phyloP scores from a whole-genome alignment of 208 protist species.

The Herpetomonas samuelpessoai region DNA sequence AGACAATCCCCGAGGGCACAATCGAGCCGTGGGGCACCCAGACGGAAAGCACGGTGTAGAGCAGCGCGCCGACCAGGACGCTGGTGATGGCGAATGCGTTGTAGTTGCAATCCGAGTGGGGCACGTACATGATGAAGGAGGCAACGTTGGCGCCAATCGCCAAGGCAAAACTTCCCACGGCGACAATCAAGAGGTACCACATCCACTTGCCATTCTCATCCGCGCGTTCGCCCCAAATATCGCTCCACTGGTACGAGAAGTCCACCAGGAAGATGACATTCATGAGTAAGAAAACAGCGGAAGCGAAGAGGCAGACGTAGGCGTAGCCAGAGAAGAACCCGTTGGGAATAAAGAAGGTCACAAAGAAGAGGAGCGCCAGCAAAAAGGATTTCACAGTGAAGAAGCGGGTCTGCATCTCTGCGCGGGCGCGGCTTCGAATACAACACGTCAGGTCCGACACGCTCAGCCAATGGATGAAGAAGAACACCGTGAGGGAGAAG shows the following conservation, averaged over 20 bases:
- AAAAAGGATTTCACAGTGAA: conserved; percentile 79
- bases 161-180: conserved; percentile 39
- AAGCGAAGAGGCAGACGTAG: conserved; percentile 78
- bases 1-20: conserved; percentile 91
- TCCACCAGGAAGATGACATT: conserved; percentile 94
- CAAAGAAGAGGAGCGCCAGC: conserved; percentile 53
- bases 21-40: conserved; percentile 86
- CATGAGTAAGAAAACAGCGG: conserved; percentile 80
- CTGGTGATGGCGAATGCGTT: conserved; percentile 84
- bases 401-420: conserved; percentile 72
- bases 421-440: conserved; percentile 61
- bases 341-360: conserved; percentile 85
- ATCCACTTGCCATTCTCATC: conserved; percentile 83
- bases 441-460: conserved; percentile 90
- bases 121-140: conserved; percentile 78
- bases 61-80: conserved; percentile 65
- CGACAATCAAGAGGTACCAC: conserved; percentile 78
- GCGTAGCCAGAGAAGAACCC: conserved; percentile 81
- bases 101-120: conserved; percentile 77
- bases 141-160: conserved; percentile 43
- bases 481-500: conserved; percentile 81
- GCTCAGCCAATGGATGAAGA: conserved; percentile 76
- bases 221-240: conserved; percentile 84
- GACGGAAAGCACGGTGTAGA: conserved; percentile 84
- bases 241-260: conserved; percentile 93